These are phyloP conservation scores for Beauveria sp. DNA, from an alignment of 2,329 filamentous ascomycete genomes.

Conservation along the genomic window DNA sequence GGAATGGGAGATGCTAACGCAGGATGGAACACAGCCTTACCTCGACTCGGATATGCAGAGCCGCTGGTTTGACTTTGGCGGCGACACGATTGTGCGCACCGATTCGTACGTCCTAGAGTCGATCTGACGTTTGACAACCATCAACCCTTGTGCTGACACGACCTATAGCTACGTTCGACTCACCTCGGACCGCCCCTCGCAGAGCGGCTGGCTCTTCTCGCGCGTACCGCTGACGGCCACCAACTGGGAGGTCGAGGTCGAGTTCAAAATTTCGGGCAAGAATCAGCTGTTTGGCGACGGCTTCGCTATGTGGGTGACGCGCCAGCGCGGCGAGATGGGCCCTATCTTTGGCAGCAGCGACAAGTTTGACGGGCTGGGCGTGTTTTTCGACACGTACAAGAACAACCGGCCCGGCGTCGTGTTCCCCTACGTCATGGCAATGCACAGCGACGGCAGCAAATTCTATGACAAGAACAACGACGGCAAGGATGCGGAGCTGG, in stretches of 20 bases:
- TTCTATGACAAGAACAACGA: slow-evolving; percentile 89
- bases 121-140: neutral
- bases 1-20: slow-evolving; percentile 14
- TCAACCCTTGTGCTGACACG: neutral
- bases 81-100: slow-evolving; percentile 76
- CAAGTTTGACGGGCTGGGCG: slow-evolving; percentile 84
- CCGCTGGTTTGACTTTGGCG: slow-evolving; percentile 98
- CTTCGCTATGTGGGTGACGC: slow-evolving; percentile 96
- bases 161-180: slow-evolving; percentile 83
- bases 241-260: slow-evolving; percentile 97
- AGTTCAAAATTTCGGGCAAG: slow-evolving; percentile 87
- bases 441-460: slow-evolving; percentile 88
- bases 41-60: slow-evolving; percentile 97
- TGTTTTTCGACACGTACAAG: slow-evolving; percentile 99
- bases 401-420: slow-evolving; percentile 94
- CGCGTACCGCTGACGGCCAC: slow-evolving; percentile 91
- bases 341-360: slow-evolving; percentile 84
- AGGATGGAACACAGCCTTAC: slow-evolving; percentile 60
- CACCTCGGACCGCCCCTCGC: slow-evolving; percentile 82
- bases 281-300: slow-evolving; percentile 92
- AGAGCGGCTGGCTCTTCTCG: slow-evolving; percentile 89
- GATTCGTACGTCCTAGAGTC: slow-evolving; percentile 47
- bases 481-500: slow-evolving; percentile 86
- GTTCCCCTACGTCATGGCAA: slow-evolving; percentile 98
- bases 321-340: slow-evolving; percentile 73